Percentiles rank a stretch among this genome's conserved stretches.
Conservation (phyloP, 1,139 yeast genomes). For the Lodderomyces beijingensis region DNA sequence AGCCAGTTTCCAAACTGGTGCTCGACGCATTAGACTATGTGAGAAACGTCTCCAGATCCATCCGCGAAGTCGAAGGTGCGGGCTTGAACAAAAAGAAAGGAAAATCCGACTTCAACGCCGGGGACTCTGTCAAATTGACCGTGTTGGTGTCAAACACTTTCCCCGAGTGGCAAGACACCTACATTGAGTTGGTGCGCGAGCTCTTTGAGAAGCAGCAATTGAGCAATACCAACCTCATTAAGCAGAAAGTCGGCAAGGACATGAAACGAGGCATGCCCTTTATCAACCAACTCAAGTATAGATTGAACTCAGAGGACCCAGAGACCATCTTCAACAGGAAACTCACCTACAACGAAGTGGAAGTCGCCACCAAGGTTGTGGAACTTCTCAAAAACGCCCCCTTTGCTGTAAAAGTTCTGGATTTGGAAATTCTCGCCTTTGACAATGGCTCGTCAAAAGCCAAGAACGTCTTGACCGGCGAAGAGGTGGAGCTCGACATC, state of each 20-base stretch:
- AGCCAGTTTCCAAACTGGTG: conserved; percentile 58
- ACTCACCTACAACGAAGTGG: conserved; percentile 74
- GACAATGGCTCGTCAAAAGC: conserved; percentile 62
- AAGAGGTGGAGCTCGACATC: conserved; percentile 57
- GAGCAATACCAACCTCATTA: conserved; percentile 58
- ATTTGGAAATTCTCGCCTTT: conserved; percentile 53
- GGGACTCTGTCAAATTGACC: conserved; percentile 68
- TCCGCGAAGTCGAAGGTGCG: conserved; percentile 90
- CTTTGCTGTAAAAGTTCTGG: conserved; percentile 53
- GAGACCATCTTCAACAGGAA: conserved; percentile 82
- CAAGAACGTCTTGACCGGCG: conserved; percentile 62
- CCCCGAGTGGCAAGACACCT: conserved; percentile 96
- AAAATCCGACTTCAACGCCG: conserved; percentile 65
- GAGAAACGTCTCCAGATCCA: conserved; percentile 70
- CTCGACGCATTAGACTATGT: conserved; percentile 73
- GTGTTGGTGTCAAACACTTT: conserved; percentile 72
- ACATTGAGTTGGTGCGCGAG: conserved; percentile 78
- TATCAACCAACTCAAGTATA: conserved; percentile 76
- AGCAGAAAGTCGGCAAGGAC: conserved; percentile 65
- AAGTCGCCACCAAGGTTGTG: conserved; percentile 55
- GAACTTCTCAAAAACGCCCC: conserved; percentile 61
- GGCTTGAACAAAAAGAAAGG: conserved; percentile 90
- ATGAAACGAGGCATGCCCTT: conserved; percentile 98
- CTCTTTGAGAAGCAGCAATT: conserved; percentile 62
- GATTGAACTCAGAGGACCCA: conserved; percentile 65